Evolutionary conservation across 371 early-diverging fungal genomes (phyloP).

Genomic region (Catenaria anguillulae): DNA sequence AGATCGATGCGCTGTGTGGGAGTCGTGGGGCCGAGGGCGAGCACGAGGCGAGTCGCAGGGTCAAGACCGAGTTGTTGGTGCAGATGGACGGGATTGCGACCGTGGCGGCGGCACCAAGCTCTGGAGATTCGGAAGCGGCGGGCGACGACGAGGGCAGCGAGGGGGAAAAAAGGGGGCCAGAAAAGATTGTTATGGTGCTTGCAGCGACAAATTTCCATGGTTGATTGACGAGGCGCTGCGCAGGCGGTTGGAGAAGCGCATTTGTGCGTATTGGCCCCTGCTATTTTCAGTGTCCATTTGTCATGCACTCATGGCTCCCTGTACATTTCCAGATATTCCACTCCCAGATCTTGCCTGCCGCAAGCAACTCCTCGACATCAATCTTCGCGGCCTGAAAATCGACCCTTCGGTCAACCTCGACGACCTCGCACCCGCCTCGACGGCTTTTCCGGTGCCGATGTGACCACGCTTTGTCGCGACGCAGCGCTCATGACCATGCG

Average conservation of each 20-base stretch:
- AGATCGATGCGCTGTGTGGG: conserved; percentile 37
- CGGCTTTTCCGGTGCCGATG: conserved; percentile 41
- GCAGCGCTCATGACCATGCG: conserved; percentile 45
- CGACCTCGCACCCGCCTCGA: conserved; percentile 24
- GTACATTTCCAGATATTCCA: conserved; percentile 46
- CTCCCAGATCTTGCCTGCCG: conserved; percentile 31
- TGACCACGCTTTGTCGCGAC: conserved; percentile 41
- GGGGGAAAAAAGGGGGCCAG: neutral
- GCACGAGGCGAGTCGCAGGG: conserved; percentile 35
- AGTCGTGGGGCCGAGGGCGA: conserved; percentile 32
- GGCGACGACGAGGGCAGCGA: conserved; percentile 12
- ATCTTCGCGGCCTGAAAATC: conserved; percentile 22
- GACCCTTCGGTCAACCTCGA: conserved; percentile 24
- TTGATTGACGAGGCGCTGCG: conserved; percentile 38
- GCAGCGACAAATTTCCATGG: conserved; percentile 47
- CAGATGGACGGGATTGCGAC: conserved; percentile 44
- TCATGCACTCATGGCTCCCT: too few relatives aligned
- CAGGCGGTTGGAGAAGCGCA: conserved; percentile 35
- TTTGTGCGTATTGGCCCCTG: conserved; percentile 28
- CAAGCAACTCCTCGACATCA: conserved; percentile 27
- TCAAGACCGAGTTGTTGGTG: conserved; percentile 40
- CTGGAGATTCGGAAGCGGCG: conserved; percentile 14
- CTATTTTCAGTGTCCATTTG: too few relatives aligned
- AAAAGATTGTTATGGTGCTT: conserved; percentile 35
- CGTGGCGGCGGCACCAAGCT: conserved; percentile 3